phyloP scores from a whole-genome alignment of 1,284 basidiomycete species.

The Austropuccinia psidii region DNA sequence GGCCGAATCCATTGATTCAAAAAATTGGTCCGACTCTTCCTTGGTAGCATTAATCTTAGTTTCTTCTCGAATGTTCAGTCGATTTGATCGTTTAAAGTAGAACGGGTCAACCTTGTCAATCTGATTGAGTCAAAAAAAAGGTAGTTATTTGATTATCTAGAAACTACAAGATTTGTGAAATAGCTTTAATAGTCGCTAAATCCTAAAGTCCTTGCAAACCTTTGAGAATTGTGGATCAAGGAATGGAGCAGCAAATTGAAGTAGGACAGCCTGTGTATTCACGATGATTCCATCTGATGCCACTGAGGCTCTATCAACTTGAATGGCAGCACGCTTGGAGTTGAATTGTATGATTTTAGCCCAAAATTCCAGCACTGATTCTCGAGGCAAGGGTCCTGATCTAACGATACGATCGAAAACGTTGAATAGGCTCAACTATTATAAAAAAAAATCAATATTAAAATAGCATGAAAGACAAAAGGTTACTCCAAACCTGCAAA shows the following conservation, averaged over 20 bases:
- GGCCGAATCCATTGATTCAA: slow-evolving; percentile 47
- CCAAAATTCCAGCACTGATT: slow-evolving; percentile 78
- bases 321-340: slow-evolving; percentile 76
- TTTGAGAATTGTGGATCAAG: slow-evolving; percentile 87
- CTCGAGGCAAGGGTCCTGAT: slow-evolving; percentile 67
- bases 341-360: slow-evolving; percentile 68
- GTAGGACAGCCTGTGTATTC: slow-evolving; percentile 72
- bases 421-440: slow-evolving; percentile 69
- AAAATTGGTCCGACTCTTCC: slow-evolving; percentile 70
- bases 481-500: slow-evolving; percentile 57
- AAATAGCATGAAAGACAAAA: slow-evolving; percentile 32
- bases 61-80: slow-evolving; percentile 72
- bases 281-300: slow-evolving; percentile 89
- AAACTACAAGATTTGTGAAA: background rate
- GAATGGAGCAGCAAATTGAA: slow-evolving; percentile 90
- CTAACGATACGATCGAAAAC: slow-evolving; percentile 83
- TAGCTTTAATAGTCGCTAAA: background rate
- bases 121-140: slow-evolving; percentile 49
- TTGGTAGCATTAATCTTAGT: slow-evolving; percentile 84
- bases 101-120: slow-evolving; percentile 82
- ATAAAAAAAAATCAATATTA: slow-evolving; percentile 44
- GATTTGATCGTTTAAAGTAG: slow-evolving; percentile 64
- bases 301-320: slow-evolving; percentile 77
- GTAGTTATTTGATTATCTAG: background rate
- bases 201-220: slow-evolving; percentile 50